Conservation (phyloP, 1,139 yeast genomes). For the Pichia norvegensis region DNA sequence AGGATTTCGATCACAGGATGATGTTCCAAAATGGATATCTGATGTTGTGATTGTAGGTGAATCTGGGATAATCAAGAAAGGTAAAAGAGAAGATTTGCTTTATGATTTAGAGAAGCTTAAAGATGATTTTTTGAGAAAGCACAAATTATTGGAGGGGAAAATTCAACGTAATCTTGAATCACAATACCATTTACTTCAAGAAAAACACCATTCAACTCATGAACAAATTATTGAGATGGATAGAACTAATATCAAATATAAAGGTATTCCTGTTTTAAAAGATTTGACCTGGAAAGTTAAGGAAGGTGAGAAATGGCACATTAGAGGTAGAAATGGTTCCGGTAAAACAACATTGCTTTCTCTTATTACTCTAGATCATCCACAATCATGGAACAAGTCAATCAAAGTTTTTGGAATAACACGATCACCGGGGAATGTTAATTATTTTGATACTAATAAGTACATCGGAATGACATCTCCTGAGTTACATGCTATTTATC, state of each 20-base stretch:
- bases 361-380: slow-evolving; percentile 87
- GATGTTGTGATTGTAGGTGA: slow-evolving; percentile 57
- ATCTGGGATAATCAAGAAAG: slow-evolving; percentile 45
- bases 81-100: slow-evolving; percentile 34
- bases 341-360: slow-evolving; percentile 88
- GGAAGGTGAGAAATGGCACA: slow-evolving; percentile 78
- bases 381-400: slow-evolving; percentile 84
- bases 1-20: slow-evolving; percentile 73
- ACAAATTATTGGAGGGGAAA: slow-evolving; percentile 20
- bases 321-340: slow-evolving; percentile 83
- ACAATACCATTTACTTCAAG: slow-evolving; percentile 4
- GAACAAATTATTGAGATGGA: slow-evolving; percentile 45
- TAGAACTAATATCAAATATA: slow-evolving; percentile 59
- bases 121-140: slow-evolving; percentile 23
- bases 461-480: slow-evolving; percentile 87
- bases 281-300: slow-evolving; percentile 60
- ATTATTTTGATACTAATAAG: slow-evolving; percentile 71
- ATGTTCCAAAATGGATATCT: slow-evolving; percentile 70
- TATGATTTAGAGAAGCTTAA: slow-evolving; percentile 22
- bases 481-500: slow-evolving; percentile 80
- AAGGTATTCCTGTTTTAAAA: slow-evolving; percentile 50
- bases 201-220: not conserved
- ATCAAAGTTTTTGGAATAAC: slow-evolving; percentile 57
- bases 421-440: slow-evolving; percentile 69
- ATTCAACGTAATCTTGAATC: slow-evolving; percentile 15